These are phyloP conservation scores for Pythium brassicae DNA, from an alignment of 352 stramenopile genomes.

Conservation along the genomic window DNA sequence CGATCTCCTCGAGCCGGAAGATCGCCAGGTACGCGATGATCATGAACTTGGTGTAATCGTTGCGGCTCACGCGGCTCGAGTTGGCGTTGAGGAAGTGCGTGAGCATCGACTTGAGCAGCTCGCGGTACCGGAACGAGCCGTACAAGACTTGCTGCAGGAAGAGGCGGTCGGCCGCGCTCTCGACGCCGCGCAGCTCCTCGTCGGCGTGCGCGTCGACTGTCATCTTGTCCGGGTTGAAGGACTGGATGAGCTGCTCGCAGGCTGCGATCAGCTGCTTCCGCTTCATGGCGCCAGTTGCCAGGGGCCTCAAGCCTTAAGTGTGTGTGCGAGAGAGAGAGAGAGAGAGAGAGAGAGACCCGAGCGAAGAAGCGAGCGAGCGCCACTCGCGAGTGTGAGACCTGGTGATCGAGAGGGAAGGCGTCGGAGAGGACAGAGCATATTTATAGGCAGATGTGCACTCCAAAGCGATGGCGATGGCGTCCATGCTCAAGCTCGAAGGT, in stretches of 20 bases:
- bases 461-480: too few relatives aligned
- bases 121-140: conserved; percentile 85
- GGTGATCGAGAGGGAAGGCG: too few relatives aligned
- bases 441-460: too few relatives aligned
- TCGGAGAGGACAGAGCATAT: too few relatives aligned
- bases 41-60: conserved; percentile 90
- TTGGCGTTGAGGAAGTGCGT: conserved; percentile 83
- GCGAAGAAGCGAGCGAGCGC: too few relatives aligned
- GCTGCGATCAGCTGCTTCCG: conserved; percentile 61
- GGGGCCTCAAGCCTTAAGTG: too few relatives aligned
- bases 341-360: not conserved
- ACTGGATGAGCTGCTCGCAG: conserved; percentile 74
- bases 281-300: conserved; percentile 43
- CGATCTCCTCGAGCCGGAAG: conserved; percentile 88
- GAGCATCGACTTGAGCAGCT: conserved; percentile 71
- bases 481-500: too few relatives aligned
- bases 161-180: conserved; percentile 36
- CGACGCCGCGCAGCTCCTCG: conserved; percentile 41
- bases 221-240: conserved; percentile 67
- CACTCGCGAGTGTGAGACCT: too few relatives aligned
- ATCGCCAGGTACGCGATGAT: conserved; percentile 87
- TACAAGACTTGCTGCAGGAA: conserved; percentile 90
- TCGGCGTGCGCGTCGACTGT: conserved; percentile 76
- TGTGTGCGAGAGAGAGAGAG: not conserved
- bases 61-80: conserved; percentile 64